phyloP scores from a whole-genome alignment of 2,329 filamentous ascomycete genomes.

The Diaporthe destruens region DNA sequence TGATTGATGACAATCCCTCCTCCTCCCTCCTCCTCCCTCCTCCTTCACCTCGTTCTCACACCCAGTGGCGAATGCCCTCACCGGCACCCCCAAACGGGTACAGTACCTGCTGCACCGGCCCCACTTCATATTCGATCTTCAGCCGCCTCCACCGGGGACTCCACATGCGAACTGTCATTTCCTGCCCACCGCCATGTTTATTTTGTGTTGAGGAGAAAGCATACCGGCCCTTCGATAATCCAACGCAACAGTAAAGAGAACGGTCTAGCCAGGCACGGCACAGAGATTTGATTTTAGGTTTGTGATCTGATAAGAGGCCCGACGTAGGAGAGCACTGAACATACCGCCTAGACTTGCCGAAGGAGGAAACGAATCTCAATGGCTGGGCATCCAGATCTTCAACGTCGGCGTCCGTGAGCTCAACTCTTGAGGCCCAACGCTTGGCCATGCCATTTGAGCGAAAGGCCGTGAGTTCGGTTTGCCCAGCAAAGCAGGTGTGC shows the following conservation, averaged over 20 bases:
- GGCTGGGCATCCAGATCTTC: background rate
- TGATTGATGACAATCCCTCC: background rate
- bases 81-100: background rate
- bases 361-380: background rate
- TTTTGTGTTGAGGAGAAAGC: slow-evolving; percentile 16
- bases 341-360: background rate
- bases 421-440: background rate
- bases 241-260: background rate
- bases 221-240: slow-evolving; percentile 2
- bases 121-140: background rate
- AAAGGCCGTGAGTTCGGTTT: background rate
- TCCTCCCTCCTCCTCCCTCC: background rate
- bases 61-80: slow-evolving; percentile 7
- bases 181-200: slow-evolving; percentile 18
- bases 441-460: background rate
- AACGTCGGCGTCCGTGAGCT: background rate
- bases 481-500: background rate
- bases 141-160: slow-evolving; percentile 4
- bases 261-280: background rate
- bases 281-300: slow-evolving; percentile 4
- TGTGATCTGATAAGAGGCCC: background rate
- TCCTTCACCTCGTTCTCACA: background rate
- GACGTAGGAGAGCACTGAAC: background rate
- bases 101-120: no score
- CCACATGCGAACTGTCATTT: slow-evolving; percentile 5